These are phyloP conservation scores for Leccinum fibrillosum DNA, from an alignment of 768 basidiomycete species.

Conservation along the genomic window DNA sequence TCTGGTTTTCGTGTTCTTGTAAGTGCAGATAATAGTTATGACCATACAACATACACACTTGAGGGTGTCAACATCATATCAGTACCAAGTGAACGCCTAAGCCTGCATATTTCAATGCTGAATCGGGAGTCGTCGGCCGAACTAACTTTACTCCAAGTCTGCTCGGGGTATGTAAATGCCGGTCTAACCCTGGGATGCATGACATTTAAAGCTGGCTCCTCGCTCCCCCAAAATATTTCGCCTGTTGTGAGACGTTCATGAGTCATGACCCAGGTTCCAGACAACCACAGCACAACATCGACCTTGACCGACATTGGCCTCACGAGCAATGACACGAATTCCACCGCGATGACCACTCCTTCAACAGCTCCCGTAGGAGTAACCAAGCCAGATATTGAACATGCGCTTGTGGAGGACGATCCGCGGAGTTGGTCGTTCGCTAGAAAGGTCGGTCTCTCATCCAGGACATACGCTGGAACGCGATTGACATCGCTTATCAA, in stretches of 20 bases:
- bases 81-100: not conserved
- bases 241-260: not conserved
- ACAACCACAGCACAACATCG: not conserved
- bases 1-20: not conserved
- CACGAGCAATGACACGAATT: not conserved
- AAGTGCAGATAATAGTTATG: not conserved
- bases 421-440: slow-evolving; percentile 57
- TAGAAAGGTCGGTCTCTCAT: slow-evolving; percentile 45
- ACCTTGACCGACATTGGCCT: not conserved
- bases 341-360: not conserved
- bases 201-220: slow-evolving; percentile 4
- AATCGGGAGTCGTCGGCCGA: slow-evolving; percentile 12
- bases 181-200: not conserved
- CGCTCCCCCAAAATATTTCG: not conserved
- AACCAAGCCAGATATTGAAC: slow-evolving; percentile 34
- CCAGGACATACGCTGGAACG: not conserved
- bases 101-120: not conserved
- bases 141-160: not conserved
- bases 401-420: slow-evolving; percentile 51
- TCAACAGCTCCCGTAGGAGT: not conserved
- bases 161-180: not conserved
- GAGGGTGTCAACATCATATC: not conserved
- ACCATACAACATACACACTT: not conserved
- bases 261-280: slow-evolving; percentile 6
- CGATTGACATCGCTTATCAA: not conserved